Conservation (phyloP, 805 yeast genomes). For the Teunomyces kruisii region DNA sequence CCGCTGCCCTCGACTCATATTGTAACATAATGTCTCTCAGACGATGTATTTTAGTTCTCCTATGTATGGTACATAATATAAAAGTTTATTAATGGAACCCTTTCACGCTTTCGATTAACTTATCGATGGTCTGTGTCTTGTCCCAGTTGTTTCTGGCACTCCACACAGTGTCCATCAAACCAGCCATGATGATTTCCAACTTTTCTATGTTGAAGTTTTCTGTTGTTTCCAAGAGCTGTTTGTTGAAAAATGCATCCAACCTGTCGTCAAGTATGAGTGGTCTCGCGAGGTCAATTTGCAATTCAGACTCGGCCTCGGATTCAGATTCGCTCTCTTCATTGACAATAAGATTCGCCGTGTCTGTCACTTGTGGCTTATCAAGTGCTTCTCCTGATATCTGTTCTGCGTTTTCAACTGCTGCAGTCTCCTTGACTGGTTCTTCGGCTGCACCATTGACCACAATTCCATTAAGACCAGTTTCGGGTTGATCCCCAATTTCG, state of each 20-base stretch:
- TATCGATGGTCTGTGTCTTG: slow-evolving; percentile 37
- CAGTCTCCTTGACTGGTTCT: neutral
- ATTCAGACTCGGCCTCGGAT: slow-evolving; percentile 36
- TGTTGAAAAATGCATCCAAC: slow-evolving; percentile 23
- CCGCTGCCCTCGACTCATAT: neutral
- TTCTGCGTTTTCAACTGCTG: too few relatives aligned
- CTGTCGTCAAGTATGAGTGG: slow-evolving; percentile 33
- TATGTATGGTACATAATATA: slow-evolving; percentile 4
- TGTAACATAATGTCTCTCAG: slow-evolving; percentile 1
- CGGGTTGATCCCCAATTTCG: too few relatives aligned
- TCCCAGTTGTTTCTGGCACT: slow-evolving; percentile 52
- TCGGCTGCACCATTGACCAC: neutral
- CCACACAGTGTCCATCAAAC: slow-evolving; percentile 74
- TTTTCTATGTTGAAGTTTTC: slow-evolving; percentile 35
- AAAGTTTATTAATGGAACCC: slow-evolving; percentile 2
- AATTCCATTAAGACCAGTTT: neutral
- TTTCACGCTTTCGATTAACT: slow-evolving; percentile 21
- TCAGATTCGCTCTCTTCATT: slow-evolving; percentile 15
- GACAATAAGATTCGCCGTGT: neutral
- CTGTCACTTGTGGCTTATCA: neutral
- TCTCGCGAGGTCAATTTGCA: slow-evolving; percentile 55
- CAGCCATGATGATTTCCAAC: slow-evolving; percentile 52
- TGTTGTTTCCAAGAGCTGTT: slow-evolving; percentile 28
- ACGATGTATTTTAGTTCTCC: slow-evolving; percentile 5
- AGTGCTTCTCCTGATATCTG: neutral